Percentiles rank a stretch among this genome's conserved stretches.
phyloP scores from a whole-genome alignment of 306 rosid species.

The Albizia julibrissin region DNA sequence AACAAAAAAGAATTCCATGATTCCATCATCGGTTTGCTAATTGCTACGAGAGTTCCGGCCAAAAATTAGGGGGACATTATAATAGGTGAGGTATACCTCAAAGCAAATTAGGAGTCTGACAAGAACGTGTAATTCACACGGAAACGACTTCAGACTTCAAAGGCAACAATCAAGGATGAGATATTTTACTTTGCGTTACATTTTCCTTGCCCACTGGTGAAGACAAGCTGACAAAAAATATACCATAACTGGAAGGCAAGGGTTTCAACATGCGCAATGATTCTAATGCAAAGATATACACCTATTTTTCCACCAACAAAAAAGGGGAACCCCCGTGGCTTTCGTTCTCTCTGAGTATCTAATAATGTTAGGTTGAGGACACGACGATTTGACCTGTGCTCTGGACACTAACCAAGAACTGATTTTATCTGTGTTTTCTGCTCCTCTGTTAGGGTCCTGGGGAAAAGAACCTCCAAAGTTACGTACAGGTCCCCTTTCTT shows the following conservation, averaged over 20 bases:
- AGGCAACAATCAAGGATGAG: background rate
- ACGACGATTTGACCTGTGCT: slow-evolving; percentile 21
- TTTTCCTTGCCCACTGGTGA: slow-evolving; percentile 22
- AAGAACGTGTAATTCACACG: background rate
- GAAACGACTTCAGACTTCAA: background rate
- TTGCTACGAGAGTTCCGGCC: background rate
- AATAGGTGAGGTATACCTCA: background rate
- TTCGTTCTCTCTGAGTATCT: slow-evolving; percentile 31
- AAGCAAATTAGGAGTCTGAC: background rate
- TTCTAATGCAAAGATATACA: background rate
- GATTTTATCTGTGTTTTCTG: slow-evolving; percentile 75
- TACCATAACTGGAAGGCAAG: slow-evolving; percentile 17
- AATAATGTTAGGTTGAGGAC: slow-evolving; percentile 30
- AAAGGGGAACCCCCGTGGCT: slow-evolving; percentile 28
- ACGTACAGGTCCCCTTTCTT: slow-evolving; percentile 91
- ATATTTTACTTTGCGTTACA: slow-evolving; percentile 1
- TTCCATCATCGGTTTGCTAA: background rate
- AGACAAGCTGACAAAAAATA: slow-evolving; percentile 26
- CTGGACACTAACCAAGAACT: slow-evolving; percentile 65
- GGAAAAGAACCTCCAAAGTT: slow-evolving; percentile 85
- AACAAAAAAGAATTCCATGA: background rate
- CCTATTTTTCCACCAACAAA: slow-evolving; percentile 42
- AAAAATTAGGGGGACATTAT: background rate
- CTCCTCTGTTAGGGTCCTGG: slow-evolving; percentile 73
- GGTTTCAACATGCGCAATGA: slow-evolving; percentile 25